Evolutionary conservation across 495 filamentous ascomycete genomes (phyloP), one percentile per base, ranked within the genome.

Genomic region (Aspergillus indologenus): DNA sequence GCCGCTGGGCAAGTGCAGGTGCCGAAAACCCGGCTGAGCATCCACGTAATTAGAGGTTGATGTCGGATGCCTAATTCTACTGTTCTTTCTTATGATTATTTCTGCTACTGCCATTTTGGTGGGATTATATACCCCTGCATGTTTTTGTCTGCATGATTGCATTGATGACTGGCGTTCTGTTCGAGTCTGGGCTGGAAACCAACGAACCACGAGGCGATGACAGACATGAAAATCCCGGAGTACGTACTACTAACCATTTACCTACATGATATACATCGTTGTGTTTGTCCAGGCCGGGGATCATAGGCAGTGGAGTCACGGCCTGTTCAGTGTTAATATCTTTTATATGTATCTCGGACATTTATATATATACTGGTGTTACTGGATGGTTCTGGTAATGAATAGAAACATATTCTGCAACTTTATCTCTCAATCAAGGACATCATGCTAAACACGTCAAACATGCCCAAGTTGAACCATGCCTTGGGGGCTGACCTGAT

Each of bases 1-100:
- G 67, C 23, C 68, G 71, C 17, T 76, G 75, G 75, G 57, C 45
- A 31, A 42, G 29, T 40, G 55, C 26, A n/a, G 61, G 51, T 14
- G 54, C 57, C 15, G 49, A 42, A 43, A 62, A 53, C 45, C 43
- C 19, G 51, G 26, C 40, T 53, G 48, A 59, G 22, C 15, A 54
- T 42, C 19, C 5, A 49, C 46, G 46, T 47, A 46, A 43, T 3
- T 45, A 15, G 46, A 34, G 42, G 20, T 19, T 43, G 18, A 1
- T 45, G 22, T 19, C n/a, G 18, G 31, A 19, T 40, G 34, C 12
- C 34, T 11, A 15, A 6, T 6, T 14, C 12, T 9, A 40, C 12
- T 40, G 5, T 14, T 40, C 5, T 40, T 40, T 40, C 5, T 40
- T 40, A 40, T 40, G 34, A 4, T 40, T 40, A 40, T 40, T 40